Evolutionary conservation across 208 protist species (phyloP), one percentile per base, ranked within the genome.

Genomic region (Wallacemonas collosoma): DNA sequence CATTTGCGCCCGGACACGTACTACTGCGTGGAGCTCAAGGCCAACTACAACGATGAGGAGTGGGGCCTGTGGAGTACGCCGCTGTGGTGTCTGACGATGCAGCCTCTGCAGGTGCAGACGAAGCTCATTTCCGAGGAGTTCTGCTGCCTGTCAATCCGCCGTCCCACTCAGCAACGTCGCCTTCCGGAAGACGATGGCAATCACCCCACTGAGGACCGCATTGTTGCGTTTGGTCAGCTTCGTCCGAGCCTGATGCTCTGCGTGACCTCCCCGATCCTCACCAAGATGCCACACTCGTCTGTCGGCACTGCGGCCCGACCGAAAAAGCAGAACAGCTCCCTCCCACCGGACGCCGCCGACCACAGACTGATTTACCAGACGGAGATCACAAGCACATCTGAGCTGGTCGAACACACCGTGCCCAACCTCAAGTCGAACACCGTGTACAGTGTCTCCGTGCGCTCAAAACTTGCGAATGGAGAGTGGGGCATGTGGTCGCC

Each of bases 21-120:
- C 73, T 98, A 98, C 88, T 94, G 92, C 66, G 80, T 95, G 6
- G 89, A 95, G 75, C 84, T 98, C 12, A 95, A 95, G 83, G 94
- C 94, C 54, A 90, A 95, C 76, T 98, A 98, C 83, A 97, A 96
- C 71, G 92, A 97, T 71, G 91, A 96, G 75, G 92, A 96, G 80
- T 98, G 94, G 92, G 94, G 92, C 9, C 76, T 92, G 61, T 98
- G 94, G 92, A 95, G 91, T 53, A 86, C 85, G 44, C 92, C 92
- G 53, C 77, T 97, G 71, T 94, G 91, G 89, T 96, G 89, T 70
- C 83, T 97, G 51, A 97, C 94, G 55, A 95, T 98, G 91, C 84
- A 87, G 71, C 86, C 81, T n/a, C 82, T 98, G 76, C 74, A 87
- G 63, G 85, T 98, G 58, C 76, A 94, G 66, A 86, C 89, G 2